Evolutionary conservation across 495 filamentous ascomycete genomes (phyloP).

Genomic region (Penicillium parvum): DNA sequence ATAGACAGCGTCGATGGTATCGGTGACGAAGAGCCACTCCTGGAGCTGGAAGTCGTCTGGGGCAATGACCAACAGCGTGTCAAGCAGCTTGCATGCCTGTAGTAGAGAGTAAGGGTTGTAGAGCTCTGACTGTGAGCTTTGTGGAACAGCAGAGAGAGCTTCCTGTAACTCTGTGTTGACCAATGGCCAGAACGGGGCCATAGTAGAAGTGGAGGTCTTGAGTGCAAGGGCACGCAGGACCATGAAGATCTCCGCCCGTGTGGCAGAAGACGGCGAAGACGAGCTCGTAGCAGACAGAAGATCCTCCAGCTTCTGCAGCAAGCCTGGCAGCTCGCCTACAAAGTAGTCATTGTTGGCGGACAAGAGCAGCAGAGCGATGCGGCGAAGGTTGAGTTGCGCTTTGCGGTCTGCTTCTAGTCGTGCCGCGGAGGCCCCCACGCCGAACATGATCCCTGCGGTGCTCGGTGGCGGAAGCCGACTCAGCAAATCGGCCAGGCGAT

Average conservation of each 20-base stretch:
- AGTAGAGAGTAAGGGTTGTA: slow-evolving; percentile 72
- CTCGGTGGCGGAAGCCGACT: slow-evolving; percentile 76
- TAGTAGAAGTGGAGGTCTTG: slow-evolving; percentile 67
- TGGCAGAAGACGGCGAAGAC: slow-evolving; percentile 87
- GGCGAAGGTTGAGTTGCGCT: slow-evolving; percentile 84
- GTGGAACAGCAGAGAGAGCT: slow-evolving; percentile 71
- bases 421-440: slow-evolving; percentile 92
- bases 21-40: slow-evolving; percentile 95
- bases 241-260: slow-evolving; percentile 85
- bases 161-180: slow-evolving; percentile 82
- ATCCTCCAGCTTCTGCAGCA: slow-evolving; percentile 84
- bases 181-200: slow-evolving; percentile 83
- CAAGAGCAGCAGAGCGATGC: slow-evolving; percentile 72
- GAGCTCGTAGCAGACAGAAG: slow-evolving; percentile 79
- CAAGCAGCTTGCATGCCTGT: slow-evolving; percentile 89
- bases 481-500: slow-evolving; percentile 77
- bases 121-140: slow-evolving; percentile 65
- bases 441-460: slow-evolving; percentile 96
- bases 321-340: slow-evolving; percentile 61
- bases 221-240: slow-evolving; percentile 77
- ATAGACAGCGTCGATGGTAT: slow-evolving; percentile 96
- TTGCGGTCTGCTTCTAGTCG: slow-evolving; percentile 89
- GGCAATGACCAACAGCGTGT: slow-evolving; percentile 73
- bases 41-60: slow-evolving; percentile 95
- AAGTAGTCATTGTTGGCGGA: slow-evolving; percentile 73